Conservation (phyloP, 2,329 filamentous ascomycete species). For the Nemania sp. region DNA sequence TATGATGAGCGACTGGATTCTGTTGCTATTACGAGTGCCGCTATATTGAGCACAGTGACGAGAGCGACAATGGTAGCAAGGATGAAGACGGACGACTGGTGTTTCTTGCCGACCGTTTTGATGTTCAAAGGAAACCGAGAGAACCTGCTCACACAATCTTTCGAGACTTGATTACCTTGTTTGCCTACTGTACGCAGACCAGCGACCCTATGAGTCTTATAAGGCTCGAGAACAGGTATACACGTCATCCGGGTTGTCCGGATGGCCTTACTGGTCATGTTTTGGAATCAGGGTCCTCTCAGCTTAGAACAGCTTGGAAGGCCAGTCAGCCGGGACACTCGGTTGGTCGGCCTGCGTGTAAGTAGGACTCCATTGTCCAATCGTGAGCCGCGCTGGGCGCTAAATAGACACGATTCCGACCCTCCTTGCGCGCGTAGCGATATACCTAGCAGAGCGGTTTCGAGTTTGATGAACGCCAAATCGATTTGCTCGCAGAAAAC, state of each 20-base stretch:
- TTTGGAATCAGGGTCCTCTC: conserved; percentile 9
- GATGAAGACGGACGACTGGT: not conserved
- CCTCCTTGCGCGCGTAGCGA: conserved; percentile 18
- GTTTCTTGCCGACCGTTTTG: not conserved
- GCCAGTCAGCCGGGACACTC: conserved; percentile 8
- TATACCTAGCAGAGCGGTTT: not conserved
- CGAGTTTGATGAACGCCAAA: not conserved
- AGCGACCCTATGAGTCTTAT: conserved; percentile 14
- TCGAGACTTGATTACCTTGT: not conserved
- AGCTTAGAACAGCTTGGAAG: not conserved
- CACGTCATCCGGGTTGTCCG: conserved; percentile 23
- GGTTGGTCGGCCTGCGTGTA: not conserved
- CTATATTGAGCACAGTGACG: not conserved
- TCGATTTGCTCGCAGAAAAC: conserved; percentile 17
- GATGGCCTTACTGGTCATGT: not conserved
- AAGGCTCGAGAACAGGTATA: not conserved
- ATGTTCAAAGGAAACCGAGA: not conserved
- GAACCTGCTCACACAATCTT: conserved; percentile 13
- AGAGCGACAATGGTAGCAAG: not conserved
- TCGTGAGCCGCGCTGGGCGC: conserved; percentile 6
- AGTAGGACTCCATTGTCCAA: not conserved
- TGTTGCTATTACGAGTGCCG: not conserved
- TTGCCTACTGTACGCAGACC: not conserved
- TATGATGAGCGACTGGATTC: not conserved
- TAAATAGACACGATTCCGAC: conserved; percentile 1